Evolutionary conservation across 1,284 basidiomycete genomes (phyloP), one percentile per base, ranked within the genome.

Genomic region (Leccinum fuscescens): DNA sequence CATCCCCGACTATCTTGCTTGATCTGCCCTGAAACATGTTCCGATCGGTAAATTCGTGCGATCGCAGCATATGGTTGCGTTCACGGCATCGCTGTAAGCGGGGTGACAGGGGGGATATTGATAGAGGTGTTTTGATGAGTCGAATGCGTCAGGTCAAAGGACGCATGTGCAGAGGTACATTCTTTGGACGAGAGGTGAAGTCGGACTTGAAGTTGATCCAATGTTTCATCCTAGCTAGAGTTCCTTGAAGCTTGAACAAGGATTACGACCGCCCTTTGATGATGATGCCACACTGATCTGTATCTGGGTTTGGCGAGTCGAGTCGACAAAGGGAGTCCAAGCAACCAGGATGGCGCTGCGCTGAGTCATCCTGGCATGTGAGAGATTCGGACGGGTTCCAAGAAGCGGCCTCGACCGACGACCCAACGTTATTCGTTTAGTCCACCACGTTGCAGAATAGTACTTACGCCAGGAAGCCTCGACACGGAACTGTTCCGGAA

Each of bases 171-270:
- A 33, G 8, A 14, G 0, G 12, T 14, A 24, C 12, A 24, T 11
- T 27, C 7, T 14, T 22, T 3, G 24, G n/a, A 27, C 7, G 11
- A n/a, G 2, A 6, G 6, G 53, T 17, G 20, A 12, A 31, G 12
- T 33, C 4, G 8, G 14, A 39, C 65, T 33, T 33, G 33, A 33
- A 33, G 12, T 20, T 27, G 55, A 54, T 27, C 58, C 68, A 60
- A 72, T 71, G 20, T 68, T 69, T 71, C 64, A 68, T 17, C 62
- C 54, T 7, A 44, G 39, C 1, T 29, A 51, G 4, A 64, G 35
- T 31, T 66, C 67, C 24, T 49, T 57, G 2, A 57, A 56, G 0
- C 39, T 0, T 42, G 8, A 17, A 15, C 15, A 70, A 60, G 3
- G 56, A 58, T 37, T 68, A 66, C 3, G 67, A 56, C 22, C 63